Base-by-base conservation (phyloP, 2,329 filamentous ascomycete genomes). In the Botrytis sinoallii region DNA sequence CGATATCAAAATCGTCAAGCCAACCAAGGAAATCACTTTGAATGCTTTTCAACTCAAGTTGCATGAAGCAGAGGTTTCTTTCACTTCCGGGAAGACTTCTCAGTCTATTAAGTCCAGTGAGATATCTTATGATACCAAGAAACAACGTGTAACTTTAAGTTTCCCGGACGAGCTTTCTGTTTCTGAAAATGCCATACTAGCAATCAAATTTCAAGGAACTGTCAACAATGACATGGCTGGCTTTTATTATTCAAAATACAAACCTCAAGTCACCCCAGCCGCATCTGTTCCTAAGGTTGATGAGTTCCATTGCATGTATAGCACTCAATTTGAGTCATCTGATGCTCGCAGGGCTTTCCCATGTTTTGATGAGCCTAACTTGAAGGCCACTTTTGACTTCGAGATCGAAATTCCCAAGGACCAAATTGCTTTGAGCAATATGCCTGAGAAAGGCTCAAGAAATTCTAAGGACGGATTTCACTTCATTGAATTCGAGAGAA, bases 261-360 rank as follows among this genome's bases (percentile, higher is more conserved):
- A 94, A 86, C 93, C 95, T 29, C 84, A 88, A 71, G 90, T 88
- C 57, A 85, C 92, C 48, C 89, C 94, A 10, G 88, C 92, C 66
- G 85, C 90, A 60, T 94, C 93, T 20, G 94, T 97, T 2, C 93
- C 94, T 42, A 92, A 87, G 80, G 94, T 91, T 76, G 86, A 87
- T 65, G 86, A 90, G 79, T 89, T 86, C 81, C 88, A 90, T 82
- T 88, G 88, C 81, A 95, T 95, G 93, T 86, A 97, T 83, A 97
- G 93, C 85, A 99, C 96, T 67, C 96, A 99, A 82, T 99, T 99
- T 81, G 96, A 99, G 86, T 92, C 95, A 64, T 97, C 94, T 80
- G 96, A 99, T 84, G 96, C 96, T 75, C 92, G 96, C 77, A 89
- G 95, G 77, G 95, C 96, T 14, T 98, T 99, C 84, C 96, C 96